Conservation (phyloP, 257 asterid genomes). For the Nicotiana paniculata region DNA sequence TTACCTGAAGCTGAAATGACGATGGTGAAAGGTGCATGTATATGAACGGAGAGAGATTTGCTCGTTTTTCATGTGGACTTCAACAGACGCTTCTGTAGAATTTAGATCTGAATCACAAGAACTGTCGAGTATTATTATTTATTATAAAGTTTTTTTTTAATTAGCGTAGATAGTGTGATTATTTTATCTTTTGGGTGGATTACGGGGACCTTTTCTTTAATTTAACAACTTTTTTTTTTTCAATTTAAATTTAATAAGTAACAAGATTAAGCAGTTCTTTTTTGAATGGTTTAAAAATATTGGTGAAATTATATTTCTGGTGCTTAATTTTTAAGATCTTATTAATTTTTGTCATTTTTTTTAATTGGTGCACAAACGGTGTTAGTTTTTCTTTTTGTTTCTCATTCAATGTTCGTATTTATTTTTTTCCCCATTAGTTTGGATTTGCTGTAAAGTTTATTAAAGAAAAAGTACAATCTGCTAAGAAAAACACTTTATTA, state of each 20-base stretch:
- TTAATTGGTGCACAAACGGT: too few species aligned
- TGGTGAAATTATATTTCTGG: too few species aligned
- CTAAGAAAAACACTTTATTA: too few species aligned
- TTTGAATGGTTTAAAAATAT: background rate
- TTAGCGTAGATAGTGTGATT: background rate
- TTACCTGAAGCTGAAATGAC: background rate
- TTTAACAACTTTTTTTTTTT: background rate
- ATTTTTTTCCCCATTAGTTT: too few species aligned
- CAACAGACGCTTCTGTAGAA: background rate
- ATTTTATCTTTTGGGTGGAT: too few species aligned
- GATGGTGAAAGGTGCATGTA: conserved; percentile 1
- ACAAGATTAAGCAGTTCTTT: background rate
- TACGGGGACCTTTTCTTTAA: background rate
- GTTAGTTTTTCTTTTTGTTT: too few species aligned
- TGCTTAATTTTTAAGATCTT: too few species aligned
- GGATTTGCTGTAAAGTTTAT: too few species aligned
- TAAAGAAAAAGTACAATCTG: too few species aligned
- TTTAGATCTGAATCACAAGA: conserved; percentile 14
- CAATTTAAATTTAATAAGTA: background rate
- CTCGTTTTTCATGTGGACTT: conserved; percentile 13
- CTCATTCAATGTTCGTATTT: too few species aligned
- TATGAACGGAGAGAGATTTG: background rate
- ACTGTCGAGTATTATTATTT: background rate
- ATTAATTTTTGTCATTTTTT: too few species aligned
- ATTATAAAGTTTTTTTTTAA: background rate